Percentiles rank a stretch among this genome's conserved stretches.
Conservation (phyloP, 306 rosid species). For the Lotus japonicus region DNA sequence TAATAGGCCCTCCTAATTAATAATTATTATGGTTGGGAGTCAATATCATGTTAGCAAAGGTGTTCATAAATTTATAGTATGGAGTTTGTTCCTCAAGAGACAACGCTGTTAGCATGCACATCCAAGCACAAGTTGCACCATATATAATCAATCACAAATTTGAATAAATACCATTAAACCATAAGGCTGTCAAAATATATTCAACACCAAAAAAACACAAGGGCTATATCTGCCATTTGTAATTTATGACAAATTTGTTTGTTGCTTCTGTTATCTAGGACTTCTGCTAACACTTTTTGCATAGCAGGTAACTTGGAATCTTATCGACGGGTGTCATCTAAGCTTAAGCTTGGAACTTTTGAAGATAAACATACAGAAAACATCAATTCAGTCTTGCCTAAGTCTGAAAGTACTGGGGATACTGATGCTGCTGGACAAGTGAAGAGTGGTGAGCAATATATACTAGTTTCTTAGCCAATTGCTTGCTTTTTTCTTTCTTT, state of each 20-base stretch:
- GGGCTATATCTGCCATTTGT: background rate
- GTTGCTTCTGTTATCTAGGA: slow-evolving; percentile 18
- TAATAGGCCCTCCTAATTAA: too few relatives aligned
- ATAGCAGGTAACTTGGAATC: slow-evolving; percentile 62
- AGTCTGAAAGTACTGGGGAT: slow-evolving; percentile 42
- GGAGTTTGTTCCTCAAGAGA: too few relatives aligned
- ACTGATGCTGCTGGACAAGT: slow-evolving; percentile 51
- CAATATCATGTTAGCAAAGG: too few relatives aligned
- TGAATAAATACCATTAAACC: background rate
- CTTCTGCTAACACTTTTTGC: slow-evolving; percentile 17
- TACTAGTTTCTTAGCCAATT: background rate
- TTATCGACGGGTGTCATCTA: slow-evolving; percentile 64
- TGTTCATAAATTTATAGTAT: too few relatives aligned
- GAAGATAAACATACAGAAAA: slow-evolving; percentile 43
- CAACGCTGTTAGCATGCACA: background rate
- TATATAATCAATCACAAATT: slow-evolving; percentile 1
- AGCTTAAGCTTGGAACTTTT: slow-evolving; percentile 72
- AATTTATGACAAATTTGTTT: slow-evolving; percentile 6
- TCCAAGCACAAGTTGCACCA: slow-evolving; percentile 10
- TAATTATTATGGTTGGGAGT: too few relatives aligned
- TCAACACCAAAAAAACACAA: background rate
- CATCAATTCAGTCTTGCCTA: slow-evolving; percentile 19
- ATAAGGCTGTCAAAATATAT: slow-evolving; percentile 6
- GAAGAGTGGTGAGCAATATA: slow-evolving; percentile 53
- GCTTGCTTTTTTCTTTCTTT: background rate